Percentiles rank a stretch among this genome's conserved stretches.
These are phyloP conservation scores for Cyberlindnera mycetangii DNA, from an alignment of 805 yeast genomes.

Conservation along the genomic window DNA sequence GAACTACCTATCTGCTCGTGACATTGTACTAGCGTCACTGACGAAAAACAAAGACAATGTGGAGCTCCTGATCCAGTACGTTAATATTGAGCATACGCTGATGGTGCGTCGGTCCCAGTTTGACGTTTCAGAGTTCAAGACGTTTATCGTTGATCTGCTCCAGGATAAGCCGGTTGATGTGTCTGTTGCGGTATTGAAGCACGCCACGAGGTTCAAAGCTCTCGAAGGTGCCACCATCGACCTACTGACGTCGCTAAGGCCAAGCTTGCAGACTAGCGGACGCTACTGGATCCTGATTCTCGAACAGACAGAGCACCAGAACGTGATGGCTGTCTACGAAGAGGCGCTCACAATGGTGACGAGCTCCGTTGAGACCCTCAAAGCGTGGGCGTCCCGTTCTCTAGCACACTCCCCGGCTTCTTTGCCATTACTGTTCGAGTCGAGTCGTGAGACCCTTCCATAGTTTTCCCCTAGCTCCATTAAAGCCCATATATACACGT, in stretches of 20 bases:
- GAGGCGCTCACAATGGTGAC: not conserved
- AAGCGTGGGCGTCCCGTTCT: not conserved
- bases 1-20: constrained; percentile 36
- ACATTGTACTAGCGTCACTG: constrained; percentile 19
- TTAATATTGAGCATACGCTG: constrained; percentile 39
- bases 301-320: not conserved
- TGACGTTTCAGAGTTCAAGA: constrained; percentile 1
- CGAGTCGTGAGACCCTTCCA: not conserved
- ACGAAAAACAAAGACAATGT: constrained; percentile 29
- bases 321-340: not conserved
- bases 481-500: too few species aligned
- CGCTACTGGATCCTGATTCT: not conserved
- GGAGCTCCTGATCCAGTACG: constrained; percentile 39
- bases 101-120: not conserved
- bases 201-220: constrained; percentile 2
- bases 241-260: not conserved
- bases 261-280: not conserved
- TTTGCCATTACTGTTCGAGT: not conserved
- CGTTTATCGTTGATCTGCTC: constrained; percentile 7
- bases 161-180: constrained; percentile 4
- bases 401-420: not conserved
- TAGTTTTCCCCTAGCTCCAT: not conserved
- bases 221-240: not conserved
- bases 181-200: constrained; percentile 2
- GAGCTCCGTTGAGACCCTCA: not conserved